These are phyloP conservation scores for Cercospora sp. DNA, from an alignment of 2,329 filamentous ascomycete species.

Conservation along the genomic window DNA sequence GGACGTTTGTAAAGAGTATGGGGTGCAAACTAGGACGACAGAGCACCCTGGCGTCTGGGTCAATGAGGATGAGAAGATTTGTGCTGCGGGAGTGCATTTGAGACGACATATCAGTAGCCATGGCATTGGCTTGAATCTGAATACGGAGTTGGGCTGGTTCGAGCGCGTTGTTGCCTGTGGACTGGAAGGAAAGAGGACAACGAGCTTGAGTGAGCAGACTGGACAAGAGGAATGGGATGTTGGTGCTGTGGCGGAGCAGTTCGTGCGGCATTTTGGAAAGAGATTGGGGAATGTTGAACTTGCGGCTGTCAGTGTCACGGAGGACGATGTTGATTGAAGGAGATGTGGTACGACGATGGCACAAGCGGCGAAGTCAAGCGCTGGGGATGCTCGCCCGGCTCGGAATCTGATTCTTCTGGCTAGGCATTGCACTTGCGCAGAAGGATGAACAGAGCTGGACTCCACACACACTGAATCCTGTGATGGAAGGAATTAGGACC, in stretches of 20 bases:
- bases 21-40: slow-evolving; percentile 63
- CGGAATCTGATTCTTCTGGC: not conserved
- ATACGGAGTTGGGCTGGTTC: slow-evolving; percentile 64
- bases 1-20: slow-evolving; percentile 60
- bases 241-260: slow-evolving; percentile 42
- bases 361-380: not conserved
- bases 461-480: not conserved
- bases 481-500: not conserved
- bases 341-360: not conserved
- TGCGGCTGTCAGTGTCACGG: slow-evolving; percentile 24
- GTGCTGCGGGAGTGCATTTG: slow-evolving; percentile 88
- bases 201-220: slow-evolving; percentile 65
- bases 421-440: not conserved
- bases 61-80: slow-evolving; percentile 67
- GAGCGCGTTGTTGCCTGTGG: slow-evolving; percentile 87
- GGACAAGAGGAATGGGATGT: slow-evolving; percentile 38
- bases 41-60: slow-evolving; percentile 84
- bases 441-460: not conserved
- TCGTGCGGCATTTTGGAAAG: slow-evolving; percentile 44
- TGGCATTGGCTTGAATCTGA: slow-evolving; percentile 79
- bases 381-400: not conserved
- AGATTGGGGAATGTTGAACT: slow-evolving; percentile 31
- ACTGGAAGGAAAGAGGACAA: slow-evolving; percentile 73
- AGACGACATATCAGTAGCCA: slow-evolving; percentile 79
- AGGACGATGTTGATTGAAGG: slow-evolving; percentile 21